Evolutionary conservation across 139 green algal genomes (phyloP), one percentile per base, ranked within the genome.

Genomic region (Micractinium sp.): DNA sequence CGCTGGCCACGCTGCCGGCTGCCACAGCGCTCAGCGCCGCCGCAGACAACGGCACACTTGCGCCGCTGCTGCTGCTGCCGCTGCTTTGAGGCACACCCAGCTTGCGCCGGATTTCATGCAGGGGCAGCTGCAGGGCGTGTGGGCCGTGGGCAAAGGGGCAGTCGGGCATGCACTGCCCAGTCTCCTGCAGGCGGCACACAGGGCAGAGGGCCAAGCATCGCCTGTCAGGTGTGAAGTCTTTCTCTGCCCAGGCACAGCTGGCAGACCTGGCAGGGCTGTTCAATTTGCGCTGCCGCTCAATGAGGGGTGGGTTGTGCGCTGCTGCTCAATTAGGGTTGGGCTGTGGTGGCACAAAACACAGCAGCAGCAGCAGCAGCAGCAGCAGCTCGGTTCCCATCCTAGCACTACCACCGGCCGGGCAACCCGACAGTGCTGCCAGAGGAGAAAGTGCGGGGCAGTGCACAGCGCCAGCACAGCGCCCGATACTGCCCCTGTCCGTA

Each of bases 141-240:
- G 25, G 25, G 25, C 27, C 66, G 27, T 87, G 82, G 1, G 56
- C 82, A 87, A 87, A 87, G 35, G 82, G 82, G 61, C 82, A 87
- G 82, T 39, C 23, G 35, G 60, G 35, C 23, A 15, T 53, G 82
- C 82, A 87, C 5, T 16, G 36, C 20, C 82, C 82, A 7, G 82
- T 77, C 82, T 87, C 82, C 82, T 78, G 60, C 82, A 75, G 33
- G 33, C 15, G 33, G 14, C 35, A 53, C 15, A 53, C n/a, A 29
- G 7, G 33, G 33, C 33, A 18, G 74, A 38, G 33, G 35, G 15
- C 3, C 1, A 15, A 36, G 25, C 69, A 76, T 2, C 2, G 29
- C 78, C 78, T 53, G 74, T 33, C 29, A 47, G 13, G 41, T 39
- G 47, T 9, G 7, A 56, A 5, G 9, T 9, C 7, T 5, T 5